Evolutionary conservation across 139 green algal species (phyloP).

Genomic region (Coelastrella sp.): DNA sequence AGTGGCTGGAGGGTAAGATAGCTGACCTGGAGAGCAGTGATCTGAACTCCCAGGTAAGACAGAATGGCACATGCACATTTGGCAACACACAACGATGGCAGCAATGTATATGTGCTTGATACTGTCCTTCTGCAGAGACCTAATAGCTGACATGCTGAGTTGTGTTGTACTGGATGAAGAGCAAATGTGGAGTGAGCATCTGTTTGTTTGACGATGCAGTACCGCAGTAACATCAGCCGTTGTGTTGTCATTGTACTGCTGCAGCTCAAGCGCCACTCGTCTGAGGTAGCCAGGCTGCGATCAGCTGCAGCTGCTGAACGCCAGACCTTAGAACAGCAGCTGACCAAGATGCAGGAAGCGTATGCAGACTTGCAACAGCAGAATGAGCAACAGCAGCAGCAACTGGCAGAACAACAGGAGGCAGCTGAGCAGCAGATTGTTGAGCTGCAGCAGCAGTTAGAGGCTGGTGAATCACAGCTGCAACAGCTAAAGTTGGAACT

Average conservation of each 20-base stretch:
- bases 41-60: background rate
- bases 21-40: slow-evolving; percentile 54
- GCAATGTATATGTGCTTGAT: background rate
- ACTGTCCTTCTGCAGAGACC: too few species aligned
- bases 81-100: background rate
- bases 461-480: background rate
- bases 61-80: background rate
- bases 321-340: slow-evolving; percentile 32
- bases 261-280: slow-evolving; percentile 9
- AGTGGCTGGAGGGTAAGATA: slow-evolving; percentile 60
- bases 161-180: background rate
- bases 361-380: slow-evolving; percentile 10
- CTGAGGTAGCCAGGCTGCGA: slow-evolving; percentile 11
- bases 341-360: background rate
- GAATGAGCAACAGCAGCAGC: slow-evolving; percentile 12
- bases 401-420: slow-evolving; percentile 31
- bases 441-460: slow-evolving; percentile 12
- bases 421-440: background rate
- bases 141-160: background rate
- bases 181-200: background rate
- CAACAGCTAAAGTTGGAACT: slow-evolving; percentile 13
- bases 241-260: background rate
- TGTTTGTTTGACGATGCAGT: too few species aligned
- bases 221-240: too few species aligned
- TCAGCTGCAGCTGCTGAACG: slow-evolving; percentile 26